These are phyloP conservation scores for Sugiyamaella lignohabitans DNA, from an alignment of 805 yeast genomes.

Conservation along the genomic window DNA sequence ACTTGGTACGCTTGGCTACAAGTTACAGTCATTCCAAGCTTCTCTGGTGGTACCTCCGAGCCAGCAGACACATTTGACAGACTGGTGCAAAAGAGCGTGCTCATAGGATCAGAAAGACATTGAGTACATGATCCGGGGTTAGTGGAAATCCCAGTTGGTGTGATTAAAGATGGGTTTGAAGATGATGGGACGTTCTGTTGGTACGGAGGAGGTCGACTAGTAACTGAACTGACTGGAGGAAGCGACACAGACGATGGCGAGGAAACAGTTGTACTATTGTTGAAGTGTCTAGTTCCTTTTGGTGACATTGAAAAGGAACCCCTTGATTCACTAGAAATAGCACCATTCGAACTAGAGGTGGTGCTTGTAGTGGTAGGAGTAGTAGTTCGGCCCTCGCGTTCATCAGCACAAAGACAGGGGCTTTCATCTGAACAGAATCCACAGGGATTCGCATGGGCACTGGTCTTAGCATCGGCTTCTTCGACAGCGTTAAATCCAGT, in stretches of 20 bases:
- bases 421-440: constrained; percentile 91
- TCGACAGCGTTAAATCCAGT: background rate
- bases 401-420: constrained; percentile 87
- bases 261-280: constrained; percentile 1
- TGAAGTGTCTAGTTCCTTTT: background rate
- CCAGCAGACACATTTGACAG: constrained; percentile 8
- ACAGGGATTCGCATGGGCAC: constrained; percentile 46
- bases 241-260: background rate
- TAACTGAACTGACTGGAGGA: no score
- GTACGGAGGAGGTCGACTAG: background rate
- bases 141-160: background rate
- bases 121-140: background rate
- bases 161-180: background rate
- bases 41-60: background rate
- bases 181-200: background rate
- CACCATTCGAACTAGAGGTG: background rate
- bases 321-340: background rate
- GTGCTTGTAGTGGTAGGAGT: constrained; percentile 16
- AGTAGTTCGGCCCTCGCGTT: constrained; percentile 39
- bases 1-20: constrained; percentile 75
- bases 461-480: background rate
- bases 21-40: constrained; percentile 52
- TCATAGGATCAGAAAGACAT: background rate
- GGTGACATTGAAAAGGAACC: background rate
- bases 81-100: constrained; percentile 68